A percentile compares a stretch with the other conserved stretches of the same genome.
Evolutionary conservation across 2,329 filamentous ascomycete species (phyloP).

Genomic region (Fusarium sp.): DNA sequence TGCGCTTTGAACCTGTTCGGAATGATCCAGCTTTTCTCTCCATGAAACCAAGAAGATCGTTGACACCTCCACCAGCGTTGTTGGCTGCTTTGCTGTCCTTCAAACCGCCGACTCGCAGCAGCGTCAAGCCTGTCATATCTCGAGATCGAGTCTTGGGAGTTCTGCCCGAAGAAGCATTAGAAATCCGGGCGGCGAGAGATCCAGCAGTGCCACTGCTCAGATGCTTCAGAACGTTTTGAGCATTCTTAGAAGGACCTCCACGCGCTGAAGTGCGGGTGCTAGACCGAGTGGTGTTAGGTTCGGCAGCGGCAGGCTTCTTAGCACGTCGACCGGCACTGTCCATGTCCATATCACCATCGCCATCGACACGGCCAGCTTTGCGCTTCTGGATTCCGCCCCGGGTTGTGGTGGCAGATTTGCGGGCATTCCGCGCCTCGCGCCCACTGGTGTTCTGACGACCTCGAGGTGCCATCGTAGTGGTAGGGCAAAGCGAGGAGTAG

Average conservation of each 20-base stretch:
- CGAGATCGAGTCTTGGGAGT: constrained; percentile 40
- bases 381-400: constrained; percentile 66
- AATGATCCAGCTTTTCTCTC: constrained; percentile 75
- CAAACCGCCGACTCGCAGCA: constrained; percentile 69
- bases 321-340: constrained; percentile 54
- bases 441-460: constrained; percentile 48
- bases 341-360: constrained; percentile 72
- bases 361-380: constrained; percentile 58
- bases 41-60: constrained; percentile 74
- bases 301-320: constrained; percentile 48
- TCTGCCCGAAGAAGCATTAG: constrained; percentile 46
- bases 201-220: constrained; percentile 53
- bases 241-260: constrained; percentile 52
- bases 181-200: constrained; percentile 52
- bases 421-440: constrained; percentile 50
- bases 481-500: neutral
- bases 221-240: constrained; percentile 60
- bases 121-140: constrained; percentile 45
- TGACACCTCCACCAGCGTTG: constrained; percentile 75
- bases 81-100: constrained; percentile 75
- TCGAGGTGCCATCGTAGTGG: constrained; percentile 51
- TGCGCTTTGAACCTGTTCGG: constrained; percentile 59
- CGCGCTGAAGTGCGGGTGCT: constrained; percentile 46
- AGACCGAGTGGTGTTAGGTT: constrained; percentile 47
- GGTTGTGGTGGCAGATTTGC: constrained; percentile 48